These are phyloP conservation scores for Trichoderma koningii DNA, from an alignment of 2,329 filamentous ascomycete genomes.

Conservation along the genomic window DNA sequence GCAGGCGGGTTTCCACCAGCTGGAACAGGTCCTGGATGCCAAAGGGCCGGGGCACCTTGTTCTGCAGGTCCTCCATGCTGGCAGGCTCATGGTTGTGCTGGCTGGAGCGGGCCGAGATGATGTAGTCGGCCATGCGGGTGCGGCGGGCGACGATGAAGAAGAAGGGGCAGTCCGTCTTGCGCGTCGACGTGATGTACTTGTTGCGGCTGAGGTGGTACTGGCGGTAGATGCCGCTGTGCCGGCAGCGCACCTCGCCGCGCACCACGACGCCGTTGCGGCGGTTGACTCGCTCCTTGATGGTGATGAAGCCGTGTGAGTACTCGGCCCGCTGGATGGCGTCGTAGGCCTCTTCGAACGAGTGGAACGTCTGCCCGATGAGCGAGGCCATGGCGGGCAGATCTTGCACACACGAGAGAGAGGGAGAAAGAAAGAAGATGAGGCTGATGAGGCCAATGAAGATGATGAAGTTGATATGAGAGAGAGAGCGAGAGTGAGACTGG, in stretches of 20 bases:
- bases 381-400: slow-evolving; percentile 4
- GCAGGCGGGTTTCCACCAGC: slow-evolving; percentile 19
- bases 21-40: slow-evolving; percentile 24
- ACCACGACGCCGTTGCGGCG: slow-evolving; percentile 23
- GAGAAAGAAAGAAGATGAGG: too few species aligned
- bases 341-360: slow-evolving; percentile 23
- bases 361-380: slow-evolving; percentile 24
- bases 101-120: slow-evolving; percentile 23
- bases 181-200: slow-evolving; percentile 24
- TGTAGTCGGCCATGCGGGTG: slow-evolving; percentile 25
- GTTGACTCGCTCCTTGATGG: slow-evolving; percentile 25
- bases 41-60: slow-evolving; percentile 23
- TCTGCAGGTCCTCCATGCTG: slow-evolving; percentile 21
- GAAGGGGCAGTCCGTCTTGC: slow-evolving; percentile 24
- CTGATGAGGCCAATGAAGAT: too few species aligned
- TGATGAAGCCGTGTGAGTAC: slow-evolving; percentile 23
- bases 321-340: slow-evolving; percentile 23
- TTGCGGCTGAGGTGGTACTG: slow-evolving; percentile 25
- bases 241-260: slow-evolving; percentile 21
- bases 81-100: slow-evolving; percentile 25
- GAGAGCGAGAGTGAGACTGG: too few species aligned
- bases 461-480: background rate
- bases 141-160: slow-evolving; percentile 24
- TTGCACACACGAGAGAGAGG: background rate
- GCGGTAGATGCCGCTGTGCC: slow-evolving; percentile 25